Evolutionary conservation across 257 asterid genomes (phyloP), one percentile per base, ranked within the genome.

Genomic region (Fraxinus anomala): DNA sequence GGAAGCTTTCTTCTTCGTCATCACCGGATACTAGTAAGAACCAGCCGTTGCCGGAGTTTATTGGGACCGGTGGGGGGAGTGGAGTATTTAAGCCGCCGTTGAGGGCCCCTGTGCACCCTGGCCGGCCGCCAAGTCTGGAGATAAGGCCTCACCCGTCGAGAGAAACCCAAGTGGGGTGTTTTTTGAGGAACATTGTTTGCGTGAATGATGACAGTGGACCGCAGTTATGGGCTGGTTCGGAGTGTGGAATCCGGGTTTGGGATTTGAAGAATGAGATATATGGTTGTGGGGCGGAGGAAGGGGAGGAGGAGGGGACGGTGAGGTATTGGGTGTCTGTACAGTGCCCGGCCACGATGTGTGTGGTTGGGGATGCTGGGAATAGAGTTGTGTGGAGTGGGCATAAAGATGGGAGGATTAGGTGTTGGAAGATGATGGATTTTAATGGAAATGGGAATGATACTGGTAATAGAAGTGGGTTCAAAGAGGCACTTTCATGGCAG

Each of bases 221-320:
- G 78, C 96, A 93, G 83, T 23, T 96, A 85, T 96, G 97, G 99
- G 94, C 96, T 3, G 99, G 97, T 70, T 88, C 98, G 74, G 99
- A 96, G 85, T 79, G 91, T 76, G 99, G 98, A 13, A 47, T 96
- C 44, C 75, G 96, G 76, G 89, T 80, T 23, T 96, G 98, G 97
- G 91, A 93, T 76, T 85, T 93, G 84, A 80, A 72, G 84, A 77
- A 79, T 84, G 91, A 91, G 72, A 76, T 92, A 37, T 92, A 89
- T 77, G 91, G 88, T 68, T 89, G 82, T 54, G 74, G 75, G 71
- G 83, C 39, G 11, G 88, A 76, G 66, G 89, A 82, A 70, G 89
- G 86, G 82, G 96, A 79, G 2, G 59, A 65, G 42, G 90, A 94
- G 74, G 91, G 93, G 73, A 79, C 96, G 0, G 91, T 85, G 76